These are phyloP conservation scores for Naganishia kalamii DNA, from an alignment of 768 basidiomycete genomes.

Conservation along the genomic window DNA sequence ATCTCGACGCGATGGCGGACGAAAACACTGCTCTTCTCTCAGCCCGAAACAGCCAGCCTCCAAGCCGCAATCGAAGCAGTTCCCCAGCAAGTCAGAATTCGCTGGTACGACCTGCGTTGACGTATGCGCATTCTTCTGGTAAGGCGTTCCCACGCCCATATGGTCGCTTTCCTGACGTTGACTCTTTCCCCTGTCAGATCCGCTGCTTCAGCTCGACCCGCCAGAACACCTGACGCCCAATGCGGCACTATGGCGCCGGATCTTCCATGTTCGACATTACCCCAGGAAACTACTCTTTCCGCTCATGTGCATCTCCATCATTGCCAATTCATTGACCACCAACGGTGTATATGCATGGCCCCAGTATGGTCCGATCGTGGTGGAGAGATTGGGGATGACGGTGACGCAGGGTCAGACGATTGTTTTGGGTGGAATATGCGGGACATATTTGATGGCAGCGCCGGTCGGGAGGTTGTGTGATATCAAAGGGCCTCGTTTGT, in stretches of 20 bases:
- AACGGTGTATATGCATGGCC: slow-evolving; percentile 47
- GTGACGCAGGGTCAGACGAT: slow-evolving; percentile 40
- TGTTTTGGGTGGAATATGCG: slow-evolving; percentile 43
- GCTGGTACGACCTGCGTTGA: slow-evolving; percentile 1
- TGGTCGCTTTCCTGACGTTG: background rate
- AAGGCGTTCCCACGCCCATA: background rate
- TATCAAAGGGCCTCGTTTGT: slow-evolving; percentile 43
- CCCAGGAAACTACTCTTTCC: slow-evolving; percentile 20
- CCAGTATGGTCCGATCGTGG: slow-evolving; percentile 44
- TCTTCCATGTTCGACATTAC: slow-evolving; percentile 18
- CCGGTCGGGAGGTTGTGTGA: slow-evolving; percentile 43
- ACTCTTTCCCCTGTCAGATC: background rate
- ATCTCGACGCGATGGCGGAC: background rate
- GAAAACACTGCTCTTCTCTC: background rate
- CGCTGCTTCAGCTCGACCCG: slow-evolving; percentile 13
- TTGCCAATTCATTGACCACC: slow-evolving; percentile 36
- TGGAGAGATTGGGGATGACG: slow-evolving; percentile 32
- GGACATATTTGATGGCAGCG: slow-evolving; percentile 45
- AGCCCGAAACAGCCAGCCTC: background rate
- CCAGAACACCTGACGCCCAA: slow-evolving; percentile 15
- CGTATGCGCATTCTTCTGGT: slow-evolving; percentile 10
- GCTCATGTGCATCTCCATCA: slow-evolving; percentile 38
- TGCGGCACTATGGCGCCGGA: slow-evolving; percentile 2
- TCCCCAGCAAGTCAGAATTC: background rate
- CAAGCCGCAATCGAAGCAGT: background rate